Conservation (phyloP, 352 stramenopile species). For the Phytophthora pini region DNA sequence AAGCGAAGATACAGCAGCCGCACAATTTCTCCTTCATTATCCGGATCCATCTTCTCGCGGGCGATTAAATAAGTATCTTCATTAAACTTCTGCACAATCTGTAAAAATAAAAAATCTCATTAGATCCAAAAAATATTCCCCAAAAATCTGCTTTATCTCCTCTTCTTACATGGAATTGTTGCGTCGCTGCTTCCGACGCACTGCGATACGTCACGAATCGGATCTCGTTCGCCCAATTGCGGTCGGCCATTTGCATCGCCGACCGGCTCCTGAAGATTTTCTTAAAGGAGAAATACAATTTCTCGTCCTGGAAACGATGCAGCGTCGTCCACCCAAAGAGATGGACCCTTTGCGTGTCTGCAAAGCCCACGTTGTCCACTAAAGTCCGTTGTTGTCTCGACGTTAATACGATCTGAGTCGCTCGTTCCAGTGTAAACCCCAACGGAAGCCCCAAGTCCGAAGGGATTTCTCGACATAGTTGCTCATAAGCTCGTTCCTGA, state of each 20-base stretch:
- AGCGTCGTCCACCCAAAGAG: constrained; percentile 64
- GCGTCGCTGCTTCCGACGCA: constrained; percentile 36
- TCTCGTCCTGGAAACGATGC: constrained; percentile 43
- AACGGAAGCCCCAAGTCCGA: constrained; percentile 5
- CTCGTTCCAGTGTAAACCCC: constrained; percentile 34
- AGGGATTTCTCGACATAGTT: constrained; percentile 34
- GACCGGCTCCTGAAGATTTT: constrained; percentile 52
- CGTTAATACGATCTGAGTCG: constrained; percentile 51
- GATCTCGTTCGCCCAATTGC: constrained; percentile 55
- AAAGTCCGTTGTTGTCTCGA: constrained; percentile 40
- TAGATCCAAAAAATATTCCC: not conserved
- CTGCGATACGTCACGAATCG: constrained; percentile 55
- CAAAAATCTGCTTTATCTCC: not conserved
- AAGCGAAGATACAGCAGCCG: constrained; percentile 56
- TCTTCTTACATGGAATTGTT: constrained; percentile 39
- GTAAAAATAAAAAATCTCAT: constrained; percentile 5
- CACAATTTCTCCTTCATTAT: constrained; percentile 35
- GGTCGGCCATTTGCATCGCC: constrained; percentile 43
- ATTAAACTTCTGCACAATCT: constrained; percentile 60
- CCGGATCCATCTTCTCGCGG: constrained; percentile 41
- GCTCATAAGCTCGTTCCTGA: constrained; percentile 30
- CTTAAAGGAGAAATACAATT: constrained; percentile 54
- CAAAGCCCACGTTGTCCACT: constrained; percentile 52
- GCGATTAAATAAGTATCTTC: constrained; percentile 63
- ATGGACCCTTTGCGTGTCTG: constrained; percentile 21